Evolutionary conservation across 2,329 filamentous ascomycete genomes (phyloP).

Genomic region (Cladorrhinum sp.): DNA sequence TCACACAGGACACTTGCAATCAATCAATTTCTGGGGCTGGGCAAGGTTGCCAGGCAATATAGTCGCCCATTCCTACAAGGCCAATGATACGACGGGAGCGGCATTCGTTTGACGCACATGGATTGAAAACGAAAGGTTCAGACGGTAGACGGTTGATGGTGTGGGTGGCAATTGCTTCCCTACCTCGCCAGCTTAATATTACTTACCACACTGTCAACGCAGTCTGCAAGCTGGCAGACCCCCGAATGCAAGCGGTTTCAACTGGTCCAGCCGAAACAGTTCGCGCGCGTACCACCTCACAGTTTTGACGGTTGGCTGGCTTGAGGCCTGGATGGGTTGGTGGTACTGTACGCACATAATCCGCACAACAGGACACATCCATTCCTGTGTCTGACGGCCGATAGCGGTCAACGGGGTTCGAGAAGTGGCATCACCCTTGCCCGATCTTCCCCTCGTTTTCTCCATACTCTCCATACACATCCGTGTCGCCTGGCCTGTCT

Average conservation of each 20-base stretch:
- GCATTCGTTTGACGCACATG: conserved; percentile 19
- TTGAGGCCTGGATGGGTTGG: conserved; percentile 10
- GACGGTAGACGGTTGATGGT: conserved; percentile 1
- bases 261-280: conserved; percentile 19
- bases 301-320: conserved; percentile 7
- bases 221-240: conserved; percentile 1
- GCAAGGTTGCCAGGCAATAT: conserved; percentile 7
- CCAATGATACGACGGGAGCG: conserved; percentile 17
- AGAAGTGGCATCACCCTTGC: conserved; percentile 11
- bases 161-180: conserved; percentile 17
- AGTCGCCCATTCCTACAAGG: conserved; percentile 14
- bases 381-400: conserved; percentile 1
- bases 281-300: conserved; percentile 2
- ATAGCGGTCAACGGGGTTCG: background rate
- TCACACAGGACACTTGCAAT: background rate
- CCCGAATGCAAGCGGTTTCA: conserved; percentile 18
- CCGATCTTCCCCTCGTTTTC: conserved; percentile 6
- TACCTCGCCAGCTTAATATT: background rate
- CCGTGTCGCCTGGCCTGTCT: background rate
- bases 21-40: background rate
- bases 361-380: background rate
- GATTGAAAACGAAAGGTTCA: conserved; percentile 6
- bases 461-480: background rate
- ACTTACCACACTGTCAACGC: background rate
- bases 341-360: background rate